phyloP scores from a whole-genome alignment of 2,329 filamentous ascomycete genomes.

The Ophiostoma pallidulum region DNA sequence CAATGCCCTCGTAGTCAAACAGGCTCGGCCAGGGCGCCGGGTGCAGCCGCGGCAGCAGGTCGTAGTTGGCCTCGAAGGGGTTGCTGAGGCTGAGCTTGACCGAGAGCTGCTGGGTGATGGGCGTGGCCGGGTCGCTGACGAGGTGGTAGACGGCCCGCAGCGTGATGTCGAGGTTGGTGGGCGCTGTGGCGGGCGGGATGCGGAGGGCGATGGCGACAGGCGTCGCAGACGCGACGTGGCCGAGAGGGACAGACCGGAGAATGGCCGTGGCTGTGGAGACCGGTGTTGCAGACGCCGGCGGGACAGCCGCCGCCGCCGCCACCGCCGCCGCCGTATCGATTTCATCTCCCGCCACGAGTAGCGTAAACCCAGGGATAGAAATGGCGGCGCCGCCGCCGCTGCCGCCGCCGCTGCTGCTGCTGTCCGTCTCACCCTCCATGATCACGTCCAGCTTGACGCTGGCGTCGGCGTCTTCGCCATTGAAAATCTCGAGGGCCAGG shows the following conservation, averaged over 20 bases:
- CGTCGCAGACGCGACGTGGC: slow-evolving; percentile 37
- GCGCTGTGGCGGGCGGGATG: slow-evolving; percentile 41
- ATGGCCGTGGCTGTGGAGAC: no score
- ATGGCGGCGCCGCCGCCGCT: not conserved
- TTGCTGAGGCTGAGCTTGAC: slow-evolving; percentile 64
- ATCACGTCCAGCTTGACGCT: slow-evolving; percentile 60
- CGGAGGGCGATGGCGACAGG: slow-evolving; percentile 36
- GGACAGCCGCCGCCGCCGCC: not conserved
- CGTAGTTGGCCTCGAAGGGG: slow-evolving; percentile 88
- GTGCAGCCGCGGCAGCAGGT: slow-evolving; percentile 72
- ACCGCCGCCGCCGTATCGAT: slow-evolving; percentile 14
- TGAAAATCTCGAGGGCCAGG: slow-evolving; percentile 61
- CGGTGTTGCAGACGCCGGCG: no score
- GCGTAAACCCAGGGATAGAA: slow-evolving; percentile 36
- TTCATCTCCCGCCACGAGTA: slow-evolving; percentile 23
- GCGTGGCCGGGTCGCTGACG: slow-evolving; percentile 67
- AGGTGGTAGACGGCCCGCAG: slow-evolving; percentile 71
- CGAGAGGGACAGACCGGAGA: slow-evolving; percentile 34
- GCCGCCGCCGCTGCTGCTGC: slow-evolving; percentile 1
- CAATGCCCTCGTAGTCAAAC: slow-evolving; percentile 54
- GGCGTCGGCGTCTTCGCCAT: slow-evolving; percentile 74
- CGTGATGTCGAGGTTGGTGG: slow-evolving; percentile 55
- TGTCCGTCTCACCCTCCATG: slow-evolving; percentile 51
- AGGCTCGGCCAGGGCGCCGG: slow-evolving; percentile 76
- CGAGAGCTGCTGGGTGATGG: slow-evolving; percentile 63